phyloP scores from a whole-genome alignment of 2,329 filamentous ascomycete species.

The Cordyceps cateniannulata region DNA sequence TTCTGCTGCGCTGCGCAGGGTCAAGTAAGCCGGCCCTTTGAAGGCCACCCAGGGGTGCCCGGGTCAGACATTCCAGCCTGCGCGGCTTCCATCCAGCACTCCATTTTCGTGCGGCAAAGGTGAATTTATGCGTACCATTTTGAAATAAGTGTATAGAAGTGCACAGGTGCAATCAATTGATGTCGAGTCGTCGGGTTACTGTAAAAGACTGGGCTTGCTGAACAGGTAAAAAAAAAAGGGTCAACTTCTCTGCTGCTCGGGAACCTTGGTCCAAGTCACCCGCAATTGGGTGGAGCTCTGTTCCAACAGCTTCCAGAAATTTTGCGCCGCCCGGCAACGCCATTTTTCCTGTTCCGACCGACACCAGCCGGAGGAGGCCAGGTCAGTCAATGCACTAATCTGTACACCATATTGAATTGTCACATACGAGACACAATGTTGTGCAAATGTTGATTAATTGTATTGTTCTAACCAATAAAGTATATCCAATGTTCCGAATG shows the following conservation, averaged over 20 bases:
- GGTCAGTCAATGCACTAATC: neutral
- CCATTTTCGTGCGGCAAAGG: neutral
- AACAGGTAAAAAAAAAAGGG: constrained; percentile 7
- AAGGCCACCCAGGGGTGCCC: no score
- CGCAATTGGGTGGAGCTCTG: constrained; percentile 2
- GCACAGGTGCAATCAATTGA: neutral
- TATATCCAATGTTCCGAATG: constrained; percentile 10
- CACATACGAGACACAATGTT: neutral
- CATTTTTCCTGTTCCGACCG: constrained; percentile 13
- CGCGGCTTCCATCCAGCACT: neutral
- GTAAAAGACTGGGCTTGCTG: neutral
- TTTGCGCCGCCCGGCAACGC: constrained; percentile 12
- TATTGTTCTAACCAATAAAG: constrained; percentile 2
- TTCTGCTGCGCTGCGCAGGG: neutral
- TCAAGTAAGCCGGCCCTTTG: no score
- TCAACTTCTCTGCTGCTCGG: neutral
- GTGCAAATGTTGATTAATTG: neutral
- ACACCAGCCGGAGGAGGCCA: neutral
- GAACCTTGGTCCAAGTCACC: neutral
- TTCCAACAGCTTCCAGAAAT: constrained; percentile 19
- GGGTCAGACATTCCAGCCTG: neutral
- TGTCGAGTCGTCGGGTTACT: constrained; percentile 14
- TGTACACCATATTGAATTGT: neutral
- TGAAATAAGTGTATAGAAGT: neutral
- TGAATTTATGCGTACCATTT: constrained; percentile 16